Conservation (phyloP, 352 stramenopile species). For the Plasmopara muralis region DNA sequence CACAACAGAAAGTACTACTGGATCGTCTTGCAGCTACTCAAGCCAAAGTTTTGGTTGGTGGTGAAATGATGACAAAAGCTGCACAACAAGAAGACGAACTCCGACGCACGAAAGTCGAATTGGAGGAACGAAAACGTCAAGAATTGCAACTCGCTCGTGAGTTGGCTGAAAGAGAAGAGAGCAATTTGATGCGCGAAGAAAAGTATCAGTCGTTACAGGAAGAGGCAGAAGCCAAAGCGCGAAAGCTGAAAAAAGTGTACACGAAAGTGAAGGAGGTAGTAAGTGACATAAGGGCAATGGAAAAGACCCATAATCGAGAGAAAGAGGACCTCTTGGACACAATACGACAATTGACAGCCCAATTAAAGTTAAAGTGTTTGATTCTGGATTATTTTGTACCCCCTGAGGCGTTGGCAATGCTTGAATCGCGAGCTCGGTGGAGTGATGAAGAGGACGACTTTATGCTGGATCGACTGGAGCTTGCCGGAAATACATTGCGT, state of each 20-base stretch:
- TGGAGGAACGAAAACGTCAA: constrained; percentile 87
- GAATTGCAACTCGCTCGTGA: constrained; percentile 85
- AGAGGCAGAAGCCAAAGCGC: constrained; percentile 92
- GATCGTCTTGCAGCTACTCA: constrained; percentile 89
- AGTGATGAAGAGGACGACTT: constrained; percentile 76
- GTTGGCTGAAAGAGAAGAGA: constrained; percentile 91
- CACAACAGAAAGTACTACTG: constrained; percentile 70
- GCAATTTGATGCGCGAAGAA: constrained; percentile 90
- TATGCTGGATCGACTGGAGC: constrained; percentile 60
- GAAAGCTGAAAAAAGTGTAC: constrained; percentile 96
- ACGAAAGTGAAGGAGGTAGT: constrained; percentile 86
- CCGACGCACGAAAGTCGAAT: constrained; percentile 87
- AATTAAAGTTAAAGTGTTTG: constrained; percentile 95
- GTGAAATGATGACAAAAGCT: constrained; percentile 91
- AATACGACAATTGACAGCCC: constrained; percentile 92
- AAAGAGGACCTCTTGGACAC: constrained; percentile 92
- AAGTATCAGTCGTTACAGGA: constrained; percentile 87
- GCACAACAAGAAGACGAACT: constrained; percentile 93
- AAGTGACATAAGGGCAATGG: constrained; percentile 90
- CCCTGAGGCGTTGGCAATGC: constrained; percentile 36
- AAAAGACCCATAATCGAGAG: constrained; percentile 89
- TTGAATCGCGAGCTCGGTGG: constrained; percentile 60
- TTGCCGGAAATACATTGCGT: constrained; percentile 62
- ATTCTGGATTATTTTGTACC: constrained; percentile 91
- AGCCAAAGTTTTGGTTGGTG: constrained; percentile 87